Evolutionary conservation across 257 asterid genomes (phyloP), one percentile per base, ranked within the genome.

Genomic region (Euphrasia confusa): DNA sequence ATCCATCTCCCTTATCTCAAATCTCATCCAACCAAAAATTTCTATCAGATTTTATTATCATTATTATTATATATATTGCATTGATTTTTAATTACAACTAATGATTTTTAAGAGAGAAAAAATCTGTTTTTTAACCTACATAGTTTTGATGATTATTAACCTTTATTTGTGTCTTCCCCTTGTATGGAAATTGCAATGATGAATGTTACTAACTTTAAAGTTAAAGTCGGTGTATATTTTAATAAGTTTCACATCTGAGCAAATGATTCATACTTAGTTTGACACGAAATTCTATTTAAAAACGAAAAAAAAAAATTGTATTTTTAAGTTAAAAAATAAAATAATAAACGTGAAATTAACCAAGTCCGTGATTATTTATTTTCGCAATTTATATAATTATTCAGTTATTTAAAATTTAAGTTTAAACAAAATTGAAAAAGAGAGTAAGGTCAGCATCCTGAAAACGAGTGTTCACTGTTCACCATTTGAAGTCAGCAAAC

Each of bases 21-120:
- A 75, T 77, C 86, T 79, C 84, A 75, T 80, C 90, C 88, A 75
- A 82, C 56, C 80, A 77, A 78, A 77, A 78, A 67, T 66, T 62
- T 40, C 21, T 54, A 49, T 14, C n/a, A 39, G 21, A 55, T 4
- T 40, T n/a, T 0, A 21, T 21, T 21, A 21, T 21, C 1, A 21
- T 21, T 21, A 21, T 21, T 21, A 21, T 21, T 4, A 63, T 64
- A n/a, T 63, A 47, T 10, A 24, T 26, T 58, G 0, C 49, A 35
- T 17, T 37, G 30, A 7, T 37, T 17, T 58, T 52, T 7, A 2
- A 7, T 42, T 10, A 42, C 11, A 42, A 42, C 15, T 3, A 44
- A 3, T 44, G 15, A 44, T 49, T 49, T 3, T 48, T 13, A 48
- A n/a, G 7, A 1, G 6, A n/a, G 14, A 48, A 48, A n/a, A 49